Evolutionary conservation across 257 asterid genomes (phyloP).

Genomic region (Solanum microdontum): DNA sequence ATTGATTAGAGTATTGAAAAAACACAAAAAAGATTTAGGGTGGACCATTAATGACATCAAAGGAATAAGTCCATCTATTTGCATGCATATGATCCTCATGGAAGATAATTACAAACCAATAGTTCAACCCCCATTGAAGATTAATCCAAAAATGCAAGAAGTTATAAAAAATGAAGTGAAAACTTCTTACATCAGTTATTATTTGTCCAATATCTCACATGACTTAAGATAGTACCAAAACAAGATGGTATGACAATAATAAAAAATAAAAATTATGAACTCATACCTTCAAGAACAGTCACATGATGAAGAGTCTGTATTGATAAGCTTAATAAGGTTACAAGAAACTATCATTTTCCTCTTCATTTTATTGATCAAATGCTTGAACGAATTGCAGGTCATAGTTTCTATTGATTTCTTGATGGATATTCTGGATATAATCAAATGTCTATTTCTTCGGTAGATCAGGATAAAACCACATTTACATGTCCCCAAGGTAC

Average conservation of each 20-base stretch:
- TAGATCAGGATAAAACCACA: neutral
- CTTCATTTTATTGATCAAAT: neutral
- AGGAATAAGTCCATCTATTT: neutral
- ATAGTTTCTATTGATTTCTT: no score
- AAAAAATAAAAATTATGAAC: neutral
- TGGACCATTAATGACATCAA: neutral
- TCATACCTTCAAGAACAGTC: neutral
- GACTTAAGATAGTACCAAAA: neutral
- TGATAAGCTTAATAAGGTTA: neutral
- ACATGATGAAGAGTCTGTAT: neutral
- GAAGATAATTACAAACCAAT: neutral
- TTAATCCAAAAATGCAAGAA: neutral
- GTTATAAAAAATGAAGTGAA: neutral
- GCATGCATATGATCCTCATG: neutral
- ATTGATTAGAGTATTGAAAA: neutral
- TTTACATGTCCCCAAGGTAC: neutral
- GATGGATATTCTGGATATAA: neutral
- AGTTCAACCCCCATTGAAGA: neutral
- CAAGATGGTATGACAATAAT: neutral
- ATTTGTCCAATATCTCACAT: neutral
- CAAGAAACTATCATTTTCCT: neutral
- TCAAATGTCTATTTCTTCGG: neutral
- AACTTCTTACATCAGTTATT: neutral
- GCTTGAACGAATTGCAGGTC: neutral
- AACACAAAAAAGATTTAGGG: neutral